phyloP scores from a whole-genome alignment of 768 basidiomycete species.

The Suillus lakei region DNA sequence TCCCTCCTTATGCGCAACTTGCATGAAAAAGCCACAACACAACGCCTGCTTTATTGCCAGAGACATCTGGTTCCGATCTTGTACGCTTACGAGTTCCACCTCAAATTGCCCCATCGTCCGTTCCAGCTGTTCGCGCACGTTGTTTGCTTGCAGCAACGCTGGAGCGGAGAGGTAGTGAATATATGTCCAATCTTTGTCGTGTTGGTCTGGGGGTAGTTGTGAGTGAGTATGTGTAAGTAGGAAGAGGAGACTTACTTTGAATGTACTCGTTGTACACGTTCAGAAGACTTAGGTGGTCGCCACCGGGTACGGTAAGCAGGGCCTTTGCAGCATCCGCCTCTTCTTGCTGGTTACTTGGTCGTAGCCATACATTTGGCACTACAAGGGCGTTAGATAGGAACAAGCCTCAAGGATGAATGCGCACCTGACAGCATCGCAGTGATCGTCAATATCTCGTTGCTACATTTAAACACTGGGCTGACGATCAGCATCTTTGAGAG shows the following conservation, averaged over 20 bases:
- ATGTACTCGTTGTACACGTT: conserved; percentile 96
- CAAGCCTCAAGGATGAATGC: background rate
- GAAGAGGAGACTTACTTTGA: conserved; percentile 57
- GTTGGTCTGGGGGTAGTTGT: conserved; percentile 53
- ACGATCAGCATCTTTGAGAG: conserved; percentile 93
- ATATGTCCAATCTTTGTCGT: conserved; percentile 91
- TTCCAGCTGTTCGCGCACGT: conserved; percentile 87
- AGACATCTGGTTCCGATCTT: conserved; percentile 74
- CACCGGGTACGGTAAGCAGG: conserved; percentile 85
- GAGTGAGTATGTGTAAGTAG: conserved; percentile 1
- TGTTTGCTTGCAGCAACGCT: conserved; percentile 89
- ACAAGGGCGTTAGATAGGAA: conserved; percentile 1
- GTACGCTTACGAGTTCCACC: conserved; percentile 70
- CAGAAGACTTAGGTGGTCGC: conserved; percentile 94
- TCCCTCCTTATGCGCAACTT: conserved; percentile 93
- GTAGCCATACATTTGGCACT: conserved; percentile 91
- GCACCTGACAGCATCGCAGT: conserved; percentile 94
- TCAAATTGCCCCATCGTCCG: conserved; percentile 92
- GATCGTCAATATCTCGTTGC: conserved; percentile 93
- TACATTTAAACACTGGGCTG: conserved; percentile 95
- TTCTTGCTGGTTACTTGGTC: conserved; percentile 84
- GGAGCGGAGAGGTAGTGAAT: conserved; percentile 84
- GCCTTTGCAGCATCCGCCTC: conserved; percentile 95
- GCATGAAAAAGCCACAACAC: conserved; percentile 97
- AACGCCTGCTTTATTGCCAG: conserved; percentile 80